Evolutionary conservation across 805 yeast genomes (phyloP), one percentile per base, ranked within the genome.

Genomic region (Barnettozyma sucrosica): DNA sequence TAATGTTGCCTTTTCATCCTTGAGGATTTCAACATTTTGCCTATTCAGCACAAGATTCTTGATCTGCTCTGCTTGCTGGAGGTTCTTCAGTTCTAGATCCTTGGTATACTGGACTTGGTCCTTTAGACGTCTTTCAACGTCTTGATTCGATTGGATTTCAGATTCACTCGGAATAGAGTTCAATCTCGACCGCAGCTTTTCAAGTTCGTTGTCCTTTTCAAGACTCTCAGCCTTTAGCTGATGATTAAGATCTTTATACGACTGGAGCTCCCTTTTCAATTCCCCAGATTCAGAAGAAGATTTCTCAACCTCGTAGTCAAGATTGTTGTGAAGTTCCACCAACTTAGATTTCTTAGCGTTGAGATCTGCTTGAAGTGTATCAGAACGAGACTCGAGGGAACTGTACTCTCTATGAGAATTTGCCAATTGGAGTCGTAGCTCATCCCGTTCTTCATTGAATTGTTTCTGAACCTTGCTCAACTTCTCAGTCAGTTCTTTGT

Each of bases 11-110:
- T 77, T 80, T 51, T 83, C 84, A 51, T 78, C 83, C 53, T 74
- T 77, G 30, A 83, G 63, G 9, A 83, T 57, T 54, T 79, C 84
- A 6, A 65, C 61, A 23, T 76, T 72, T 25, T 64, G 62, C 50
- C 77, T 68, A 49, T 71, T 70, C 50, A 75, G 64, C 51, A 76
- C 76, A 21, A 79, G 65, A 9, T 69, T 66, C 51, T 73, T 72
- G 48, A 83, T 70, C 36, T 78, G 74, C 50, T 71, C 75, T 20
- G 78, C 66, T 57, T 83, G 80, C 7, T 72, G 66, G 44, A 80
- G 66, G 50, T 78, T 76, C 51, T 76, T 74, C 5, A 70, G 67
- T 51, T 83, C 88, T 49, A 75, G 56, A 37, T 69, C 71, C 54
- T 71, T 65, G 39, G 76, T 62, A 52, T 75, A 70, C 23, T 66